Evolutionary conservation across 495 filamentous ascomycete species (phyloP), one percentile per base, ranked within the genome.

Genomic region (Bombardia bombarda): DNA sequence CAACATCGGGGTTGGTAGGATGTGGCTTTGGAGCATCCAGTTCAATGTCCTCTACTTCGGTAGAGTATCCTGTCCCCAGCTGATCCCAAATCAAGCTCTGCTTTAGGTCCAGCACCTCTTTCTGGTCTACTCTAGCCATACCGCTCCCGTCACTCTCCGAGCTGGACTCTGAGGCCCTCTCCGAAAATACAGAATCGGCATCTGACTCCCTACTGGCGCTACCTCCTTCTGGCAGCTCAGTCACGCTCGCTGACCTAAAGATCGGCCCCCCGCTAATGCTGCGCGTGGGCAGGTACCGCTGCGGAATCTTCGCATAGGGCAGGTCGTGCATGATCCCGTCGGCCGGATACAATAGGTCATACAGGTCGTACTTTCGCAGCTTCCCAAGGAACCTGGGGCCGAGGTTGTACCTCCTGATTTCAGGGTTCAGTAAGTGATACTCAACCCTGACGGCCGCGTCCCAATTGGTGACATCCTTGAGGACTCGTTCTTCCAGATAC

Each of bases 401-500:
- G 14, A 47, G 47, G 3, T 17, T 9, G 21, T 21, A 47, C 4
- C 32, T 8, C 37, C 18, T 23, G 14, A 48, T 50, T 1, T 42
- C 21, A 7, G 42, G 35, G 22, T 48, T 47, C 8, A 24, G 19
- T 14, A 16, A 17, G 32, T 12, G 32, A 17, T n/a, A 12, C 16
- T 6, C 14, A 7, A 12, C 10, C 6, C 16, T 16, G 7, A 33
- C 32, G 9, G 32, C 32, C 14, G 6, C 12, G 9, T 33, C 14
- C 32, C 7, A n/a, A 7, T 20, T 7, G 19, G 39, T 20, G 19
- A 31, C 9, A 7, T 43, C 43, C 7, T 46, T 32, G 19, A 51
- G 38, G 0, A 52, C 49, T 19, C 33, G 37, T 0, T 45, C 37
- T 22, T 38, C 26, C 6, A 54, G 23, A 23, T 34, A 51, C 2